Evolutionary conservation across 768 basidiomycete genomes (phyloP), one percentile per base, ranked within the genome.

Genomic region (Leccinum rimulosum): DNA sequence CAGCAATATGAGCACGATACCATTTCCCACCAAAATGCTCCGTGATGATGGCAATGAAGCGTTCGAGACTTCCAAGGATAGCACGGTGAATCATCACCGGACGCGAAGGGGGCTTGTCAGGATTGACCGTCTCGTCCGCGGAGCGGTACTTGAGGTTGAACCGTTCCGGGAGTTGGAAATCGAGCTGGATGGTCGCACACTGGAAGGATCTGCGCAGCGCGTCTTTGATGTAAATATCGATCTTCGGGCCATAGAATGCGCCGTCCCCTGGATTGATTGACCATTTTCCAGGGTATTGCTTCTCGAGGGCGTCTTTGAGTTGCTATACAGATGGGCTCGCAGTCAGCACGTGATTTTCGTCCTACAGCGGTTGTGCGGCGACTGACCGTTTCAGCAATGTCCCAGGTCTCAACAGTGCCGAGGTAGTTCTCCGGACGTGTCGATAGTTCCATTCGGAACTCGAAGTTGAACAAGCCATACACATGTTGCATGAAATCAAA

Each of bases 51-150:
- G 93, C 95, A 55, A 97, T 93, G 78, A 98, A 98, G 1, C 97
- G 81, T 75, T 99, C 97, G 31, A 99, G 71, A 69, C 88, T 91
- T 33, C 97, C 97, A 59, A 98, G 71, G 70, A 98, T 94, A 1
- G 97, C 96, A 61, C 97, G 90, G 74, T 98, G 97, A 64, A 99
- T 97, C 79, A 99, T 98, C 67, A 98, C 97, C 12, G 97, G 97
- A 48, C 94, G 79, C 51, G 86, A 79, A 6, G 82, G 81, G 1
- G 82, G 80, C 64, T 77, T 82, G 65, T 79, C 81, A 8, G 77
- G 71, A 63, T 77, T 80, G n/a, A 82, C 79, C 70, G 31, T 66
- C 35, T 84, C 80, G 55, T 88, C 89, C 27, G 87, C 82, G 1
- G 87, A 81, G 40, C 93, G 90, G 77, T 94, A 98, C 70, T 89